Evolutionary conservation across 139 green algal species (phyloP), one percentile per base, ranked within the genome.

Genomic region (Ettlia oleoabundans): DNA sequence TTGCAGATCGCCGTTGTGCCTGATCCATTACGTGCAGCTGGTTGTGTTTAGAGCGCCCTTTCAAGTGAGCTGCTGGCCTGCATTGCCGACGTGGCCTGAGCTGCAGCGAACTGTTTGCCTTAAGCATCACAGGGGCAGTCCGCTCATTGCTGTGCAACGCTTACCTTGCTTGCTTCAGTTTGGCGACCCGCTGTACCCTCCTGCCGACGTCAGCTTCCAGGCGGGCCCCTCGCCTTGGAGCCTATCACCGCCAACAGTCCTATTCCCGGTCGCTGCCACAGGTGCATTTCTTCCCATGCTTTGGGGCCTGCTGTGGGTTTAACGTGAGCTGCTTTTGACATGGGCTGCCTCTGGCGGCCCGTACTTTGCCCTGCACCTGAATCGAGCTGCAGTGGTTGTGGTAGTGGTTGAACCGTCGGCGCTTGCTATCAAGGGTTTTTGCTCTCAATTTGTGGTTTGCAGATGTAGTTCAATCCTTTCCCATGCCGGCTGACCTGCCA

Each of bases 101-200:
- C n/a, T n/a, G n/a, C n/a, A n/a, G n/a, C 64, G 28, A 28, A 71
- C 64, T 6, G 13, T 3, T 38, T 71, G 30, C 32, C 10, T 21
- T 4, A 32, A 41, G 26, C 22, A 3, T 38, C 15, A 1, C 30
- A 32, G 33, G 15, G 1, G 64, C 64, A 24, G 5, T 3, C 9
- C 37, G 32, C 37, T 33, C 1, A 2, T 37, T 42, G 10, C 37
- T 58, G 47, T 58, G 47, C 22, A 40, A 1, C 26, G 0, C 2
- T 10, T 42, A 0, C n/a, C 41, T 42, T 19, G n/a, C 42, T 15
- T 10, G 0, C 32, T 65, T 43, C 71, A 78, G 71, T 78, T 58
- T 64, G 76, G 81, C 5, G 81, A 73, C 43, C 81, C 81, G 5
- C 24, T 85, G n/a, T 85, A 85, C 81, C 81, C 81, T 7, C 71